Conservation (phyloP, 1,284 basidiomycete genomes). For the Inonotus obliquus region DNA sequence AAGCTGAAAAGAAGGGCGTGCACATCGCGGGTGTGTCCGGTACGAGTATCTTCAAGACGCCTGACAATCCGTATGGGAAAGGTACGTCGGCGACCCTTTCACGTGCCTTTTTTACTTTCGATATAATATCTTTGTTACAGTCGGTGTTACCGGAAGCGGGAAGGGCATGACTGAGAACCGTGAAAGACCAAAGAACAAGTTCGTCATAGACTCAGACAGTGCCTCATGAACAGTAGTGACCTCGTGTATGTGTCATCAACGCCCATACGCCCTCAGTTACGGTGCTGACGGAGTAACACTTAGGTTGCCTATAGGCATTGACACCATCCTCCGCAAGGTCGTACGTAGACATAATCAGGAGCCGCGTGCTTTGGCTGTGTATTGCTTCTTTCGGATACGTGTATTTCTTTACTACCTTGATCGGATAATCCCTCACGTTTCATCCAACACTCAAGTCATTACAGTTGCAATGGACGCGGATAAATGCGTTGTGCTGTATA, state of each 20-base stretch:
- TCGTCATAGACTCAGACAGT: slow-evolving; percentile 45
- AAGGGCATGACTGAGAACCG: slow-evolving; percentile 87
- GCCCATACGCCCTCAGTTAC: neutral
- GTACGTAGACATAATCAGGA: neutral
- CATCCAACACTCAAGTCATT: neutral
- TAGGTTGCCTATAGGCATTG: neutral
- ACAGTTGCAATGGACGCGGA: neutral
- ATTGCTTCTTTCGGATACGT: slow-evolving; percentile 8
- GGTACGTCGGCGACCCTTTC: slow-evolving; percentile 42
- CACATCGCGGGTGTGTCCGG: slow-evolving; percentile 84
- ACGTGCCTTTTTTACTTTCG: slow-evolving; percentile 18
- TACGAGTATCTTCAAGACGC: slow-evolving; percentile 94
- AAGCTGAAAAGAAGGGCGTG: slow-evolving; percentile 92
- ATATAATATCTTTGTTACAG: slow-evolving; percentile 40
- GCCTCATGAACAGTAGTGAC: slow-evolving; percentile 12
- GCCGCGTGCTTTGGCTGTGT: neutral
- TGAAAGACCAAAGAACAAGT: slow-evolving; percentile 77
- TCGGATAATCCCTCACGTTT: slow-evolving; percentile 7
- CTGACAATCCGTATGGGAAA: slow-evolving; percentile 88
- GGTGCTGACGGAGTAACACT: neutral
- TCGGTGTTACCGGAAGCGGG: slow-evolving; percentile 93
- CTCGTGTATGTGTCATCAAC: neutral
- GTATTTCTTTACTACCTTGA: slow-evolving; percentile 8
- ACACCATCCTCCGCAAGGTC: too few relatives aligned
- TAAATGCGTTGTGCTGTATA: neutral